These are phyloP conservation scores for Macrophomina tecta DNA, from an alignment of 2,329 filamentous ascomycete species.

Conservation along the genomic window DNA sequence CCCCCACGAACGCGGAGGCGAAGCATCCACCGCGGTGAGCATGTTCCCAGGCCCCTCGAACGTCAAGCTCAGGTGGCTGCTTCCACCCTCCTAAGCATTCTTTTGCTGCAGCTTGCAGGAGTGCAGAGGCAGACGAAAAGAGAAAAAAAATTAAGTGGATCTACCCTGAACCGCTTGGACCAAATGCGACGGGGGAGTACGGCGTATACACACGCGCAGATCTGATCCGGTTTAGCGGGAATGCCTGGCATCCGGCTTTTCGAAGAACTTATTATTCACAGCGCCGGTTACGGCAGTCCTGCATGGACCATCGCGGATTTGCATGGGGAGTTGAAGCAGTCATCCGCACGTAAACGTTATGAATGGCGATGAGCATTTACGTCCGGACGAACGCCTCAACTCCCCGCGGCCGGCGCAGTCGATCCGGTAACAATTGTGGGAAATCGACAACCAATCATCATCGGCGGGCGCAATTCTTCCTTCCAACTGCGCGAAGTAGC, in stretches of 20 bases:
- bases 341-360: background rate
- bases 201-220: background rate
- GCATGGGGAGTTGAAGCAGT: background rate
- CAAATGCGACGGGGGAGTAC: background rate
- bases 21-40: too few relatives aligned
- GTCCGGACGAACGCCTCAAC: background rate
- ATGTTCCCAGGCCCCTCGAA: background rate
- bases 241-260: background rate
- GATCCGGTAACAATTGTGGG: too few relatives aligned
- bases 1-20: too few relatives aligned
- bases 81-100: too few relatives aligned
- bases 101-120: too few relatives aligned
- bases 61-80: background rate
- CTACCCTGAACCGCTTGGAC: background rate
- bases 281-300: too few relatives aligned
- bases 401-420: background rate
- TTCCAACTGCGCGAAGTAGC: background rate
- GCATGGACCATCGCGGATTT: too few relatives aligned
- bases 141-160: constrained; percentile 7
- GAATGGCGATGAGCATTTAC: background rate
- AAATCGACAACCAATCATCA: too few relatives aligned
- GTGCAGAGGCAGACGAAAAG: background rate
- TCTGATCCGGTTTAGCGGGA: constrained; percentile 16
- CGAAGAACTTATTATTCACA: background rate
- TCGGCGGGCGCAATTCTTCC: background rate